Percentiles rank a stretch among this genome's conserved stretches.
These are phyloP conservation scores for Chaetomium sp. DNA, from an alignment of 2,329 filamentous ascomycete species.

Conservation along the genomic window DNA sequence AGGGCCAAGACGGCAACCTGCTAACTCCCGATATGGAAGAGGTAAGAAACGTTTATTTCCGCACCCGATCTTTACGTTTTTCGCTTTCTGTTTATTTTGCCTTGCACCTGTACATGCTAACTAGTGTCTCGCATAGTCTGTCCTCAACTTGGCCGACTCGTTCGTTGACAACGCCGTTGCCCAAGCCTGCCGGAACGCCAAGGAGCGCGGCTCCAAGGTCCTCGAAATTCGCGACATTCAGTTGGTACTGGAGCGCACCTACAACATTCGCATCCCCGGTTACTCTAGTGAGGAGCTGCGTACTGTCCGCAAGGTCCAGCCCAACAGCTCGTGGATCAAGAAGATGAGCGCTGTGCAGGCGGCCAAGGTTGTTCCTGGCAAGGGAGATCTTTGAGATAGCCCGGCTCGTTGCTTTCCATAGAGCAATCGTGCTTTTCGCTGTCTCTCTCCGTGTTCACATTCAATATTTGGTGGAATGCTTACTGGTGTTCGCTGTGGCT, in stretches of 20 bases:
- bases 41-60: conserved; percentile 46
- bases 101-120: not conserved
- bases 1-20: conserved; percentile 66
- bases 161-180: conserved; percentile 91
- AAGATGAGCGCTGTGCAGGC: conserved; percentile 98
- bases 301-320: conserved; percentile 89
- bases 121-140: conserved; percentile 48
- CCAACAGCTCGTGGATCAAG: conserved; percentile 80
- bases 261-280: conserved; percentile 88
- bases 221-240: conserved; percentile 86
- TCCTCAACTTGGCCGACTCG: conserved; percentile 83
- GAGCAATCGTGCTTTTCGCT: not conserved
- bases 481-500: no score
- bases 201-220: conserved; percentile 82
- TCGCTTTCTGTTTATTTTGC: conserved; percentile 1
- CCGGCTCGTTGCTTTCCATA: not conserved
- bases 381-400: conserved; percentile 41
- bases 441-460: not conserved
- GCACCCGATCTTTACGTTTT: conserved; percentile 9
- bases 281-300: conserved; percentile 92
- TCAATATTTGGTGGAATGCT: no score
- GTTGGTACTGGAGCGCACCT: conserved; percentile 74
- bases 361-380: conserved; percentile 70
- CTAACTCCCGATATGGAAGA: conserved; percentile 93
- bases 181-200: conserved; percentile 82